phyloP scores from a whole-genome alignment of 2,329 filamentous ascomycete species.

The Beauveria caledonica region DNA sequence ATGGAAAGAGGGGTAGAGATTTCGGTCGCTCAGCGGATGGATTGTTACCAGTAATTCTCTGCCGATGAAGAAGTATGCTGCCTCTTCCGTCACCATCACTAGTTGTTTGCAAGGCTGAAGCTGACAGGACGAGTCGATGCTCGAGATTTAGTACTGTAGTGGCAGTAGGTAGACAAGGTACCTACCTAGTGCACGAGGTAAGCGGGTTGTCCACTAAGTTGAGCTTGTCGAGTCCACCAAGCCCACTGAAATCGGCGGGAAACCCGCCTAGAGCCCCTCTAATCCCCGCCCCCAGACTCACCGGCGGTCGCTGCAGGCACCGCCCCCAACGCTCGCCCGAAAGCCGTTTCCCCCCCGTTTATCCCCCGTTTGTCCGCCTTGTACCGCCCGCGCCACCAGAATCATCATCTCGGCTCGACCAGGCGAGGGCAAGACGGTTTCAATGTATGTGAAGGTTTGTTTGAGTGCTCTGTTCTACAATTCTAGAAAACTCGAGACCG shows the following conservation, averaged over 20 bases:
- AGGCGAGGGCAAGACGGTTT: not conserved
- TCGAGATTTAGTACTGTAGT: not conserved
- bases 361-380: not conserved
- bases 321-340: constrained; percentile 1
- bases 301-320: not conserved
- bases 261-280: not conserved
- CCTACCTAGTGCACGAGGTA: not conserved
- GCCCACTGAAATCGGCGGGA: not conserved
- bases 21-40: not conserved
- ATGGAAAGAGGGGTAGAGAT: not conserved
- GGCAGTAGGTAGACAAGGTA: no score
- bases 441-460: not conserved
- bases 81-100: not conserved
- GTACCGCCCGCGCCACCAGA: not conserved
- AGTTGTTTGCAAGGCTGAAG: constrained; percentile 8
- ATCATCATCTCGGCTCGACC: not conserved
- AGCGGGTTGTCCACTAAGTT: not conserved
- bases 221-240: not conserved
- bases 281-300: constrained; percentile 4
- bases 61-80: not conserved
- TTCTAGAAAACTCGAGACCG: not conserved
- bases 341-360: not conserved
- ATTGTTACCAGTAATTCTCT: not conserved
- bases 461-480: not conserved
- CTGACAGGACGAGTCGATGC: not conserved